These are phyloP conservation scores for Pythium apleroticum DNA, from an alignment of 352 stramenopile genomes.

Conservation along the genomic window DNA sequence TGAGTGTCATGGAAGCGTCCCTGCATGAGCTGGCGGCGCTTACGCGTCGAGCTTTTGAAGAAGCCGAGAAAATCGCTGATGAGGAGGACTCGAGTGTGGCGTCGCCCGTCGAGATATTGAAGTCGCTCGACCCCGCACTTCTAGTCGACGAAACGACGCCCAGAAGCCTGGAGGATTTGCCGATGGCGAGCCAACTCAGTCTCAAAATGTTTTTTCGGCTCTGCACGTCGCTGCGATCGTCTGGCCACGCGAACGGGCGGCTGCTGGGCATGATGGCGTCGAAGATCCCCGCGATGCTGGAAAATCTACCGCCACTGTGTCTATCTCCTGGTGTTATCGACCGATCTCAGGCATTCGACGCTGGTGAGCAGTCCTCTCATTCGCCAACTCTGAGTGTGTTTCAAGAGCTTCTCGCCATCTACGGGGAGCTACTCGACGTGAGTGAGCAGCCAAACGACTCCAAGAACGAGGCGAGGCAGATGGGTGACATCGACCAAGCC, in stretches of 20 bases:
- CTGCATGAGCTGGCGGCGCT: conserved; percentile 3
- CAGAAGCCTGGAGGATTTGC: conserved; percentile 39
- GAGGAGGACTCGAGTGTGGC: not conserved
- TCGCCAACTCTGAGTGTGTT: conserved; percentile 43
- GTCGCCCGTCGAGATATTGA: not conserved
- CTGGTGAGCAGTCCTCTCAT: not conserved
- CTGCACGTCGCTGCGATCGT: conserved; percentile 44
- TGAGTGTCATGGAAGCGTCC: conserved; percentile 7
- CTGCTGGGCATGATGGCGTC: conserved; percentile 49
- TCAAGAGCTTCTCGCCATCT: conserved; percentile 49
- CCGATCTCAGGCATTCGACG: not conserved
- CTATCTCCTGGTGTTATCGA: conserved; percentile 50
- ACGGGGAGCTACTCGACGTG: conserved; percentile 37
- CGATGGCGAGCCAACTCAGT: conserved; percentile 48
- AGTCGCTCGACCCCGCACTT: not conserved
- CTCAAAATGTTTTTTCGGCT: conserved; percentile 74
- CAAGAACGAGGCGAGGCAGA: not conserved
- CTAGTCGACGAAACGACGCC: conserved; percentile 9
- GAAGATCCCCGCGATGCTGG: conserved; percentile 61
- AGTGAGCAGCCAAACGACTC: conserved; percentile 4
- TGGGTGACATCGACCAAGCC: not conserved
- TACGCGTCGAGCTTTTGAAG: not conserved
- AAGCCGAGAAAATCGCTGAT: conserved; percentile 13
- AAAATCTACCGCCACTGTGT: conserved; percentile 46
- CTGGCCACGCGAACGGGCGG: conserved; percentile 26